A percentile compares a stretch with the other conserved stretches of the same genome.
These are phyloP conservation scores for Diutina catenulata DNA, from an alignment of 1,139 yeast species.

Conservation along the genomic window DNA sequence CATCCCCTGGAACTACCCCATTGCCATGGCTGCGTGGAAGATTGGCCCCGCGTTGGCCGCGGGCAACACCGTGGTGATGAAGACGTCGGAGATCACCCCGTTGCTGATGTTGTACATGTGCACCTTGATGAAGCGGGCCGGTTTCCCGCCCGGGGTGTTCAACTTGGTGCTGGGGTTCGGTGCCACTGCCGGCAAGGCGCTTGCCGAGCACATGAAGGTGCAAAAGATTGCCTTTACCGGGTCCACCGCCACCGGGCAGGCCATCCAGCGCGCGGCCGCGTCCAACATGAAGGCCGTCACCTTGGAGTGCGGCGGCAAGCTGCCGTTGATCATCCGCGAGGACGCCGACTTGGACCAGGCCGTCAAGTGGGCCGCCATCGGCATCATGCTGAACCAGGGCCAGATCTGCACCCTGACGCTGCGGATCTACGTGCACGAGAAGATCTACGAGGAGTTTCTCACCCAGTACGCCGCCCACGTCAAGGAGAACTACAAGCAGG, in stretches of 20 bases:
- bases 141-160: constrained; percentile 64
- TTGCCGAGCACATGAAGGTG: constrained; percentile 44
- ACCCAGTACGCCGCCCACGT: constrained; percentile 23
- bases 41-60: constrained; percentile 58
- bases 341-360: constrained; percentile 75
- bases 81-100: constrained; percentile 60
- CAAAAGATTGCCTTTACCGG: constrained; percentile 62
- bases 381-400: constrained; percentile 77
- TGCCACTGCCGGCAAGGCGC: constrained; percentile 42
- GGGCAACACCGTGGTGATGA: constrained; percentile 52
- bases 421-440: constrained; percentile 63
- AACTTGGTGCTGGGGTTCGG: constrained; percentile 50
- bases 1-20: constrained; percentile 57
- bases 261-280: constrained; percentile 51
- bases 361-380: constrained; percentile 76
- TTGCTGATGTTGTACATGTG: constrained; percentile 47
- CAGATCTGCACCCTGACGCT: constrained; percentile 90
- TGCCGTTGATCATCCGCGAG: constrained; percentile 58
- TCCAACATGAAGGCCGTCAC: constrained; percentile 57
- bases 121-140: constrained; percentile 45
- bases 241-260: constrained; percentile 48
- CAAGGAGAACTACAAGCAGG: constrained; percentile 28
- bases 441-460: constrained; percentile 58
- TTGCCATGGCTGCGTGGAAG: constrained; percentile 50
- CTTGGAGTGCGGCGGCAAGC: constrained; percentile 91